Percentiles rank a stretch among this genome's conserved stretches.
Evolutionary conservation across 2,329 filamentous ascomycete species (phyloP).

Genomic region (Aspergillus tubingensis): DNA sequence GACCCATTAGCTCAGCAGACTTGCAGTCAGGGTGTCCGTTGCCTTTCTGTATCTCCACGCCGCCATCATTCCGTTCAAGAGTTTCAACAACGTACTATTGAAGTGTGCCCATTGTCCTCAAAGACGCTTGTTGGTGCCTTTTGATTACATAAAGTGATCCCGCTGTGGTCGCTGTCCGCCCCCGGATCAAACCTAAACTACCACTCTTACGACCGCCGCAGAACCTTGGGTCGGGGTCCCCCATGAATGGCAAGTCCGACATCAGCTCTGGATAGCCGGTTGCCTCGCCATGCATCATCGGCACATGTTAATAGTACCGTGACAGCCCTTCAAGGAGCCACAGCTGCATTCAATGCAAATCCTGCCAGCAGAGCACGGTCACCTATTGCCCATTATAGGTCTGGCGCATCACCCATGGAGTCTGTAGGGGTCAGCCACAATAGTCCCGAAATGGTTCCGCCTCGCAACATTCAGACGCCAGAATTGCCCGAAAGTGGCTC

Average conservation of each 20-base stretch:
- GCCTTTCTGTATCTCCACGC: background rate
- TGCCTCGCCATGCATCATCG: constrained; percentile 25
- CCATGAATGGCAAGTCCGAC: constrained; percentile 36
- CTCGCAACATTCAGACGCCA: constrained; percentile 24
- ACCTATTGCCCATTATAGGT: constrained; percentile 20
- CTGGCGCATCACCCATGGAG: constrained; percentile 18
- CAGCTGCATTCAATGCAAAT: constrained; percentile 36
- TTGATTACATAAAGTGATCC: background rate
- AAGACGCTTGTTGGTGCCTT: background rate
- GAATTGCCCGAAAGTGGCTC: constrained; percentile 35
- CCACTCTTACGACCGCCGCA: constrained; percentile 1
- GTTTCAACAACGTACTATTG: too few species aligned
- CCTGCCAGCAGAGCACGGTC: constrained; percentile 24
- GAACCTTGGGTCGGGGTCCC: constrained; percentile 12
- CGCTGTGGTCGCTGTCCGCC: background rate
- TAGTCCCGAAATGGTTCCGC: constrained; percentile 12
- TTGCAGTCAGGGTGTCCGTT: background rate
- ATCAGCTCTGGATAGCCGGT: constrained; percentile 31
- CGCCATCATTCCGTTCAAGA: background rate
- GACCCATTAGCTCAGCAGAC: constrained; percentile 4
- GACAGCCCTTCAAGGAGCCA: constrained; percentile 40
- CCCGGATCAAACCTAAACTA: background rate
- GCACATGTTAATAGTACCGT: constrained; percentile 22
- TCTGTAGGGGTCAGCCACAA: constrained; percentile 23
- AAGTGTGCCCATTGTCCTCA: background rate